These are phyloP conservation scores for Prasinococcaceae sp. DNA, from an alignment of 139 green algal genomes.

Conservation along the genomic window DNA sequence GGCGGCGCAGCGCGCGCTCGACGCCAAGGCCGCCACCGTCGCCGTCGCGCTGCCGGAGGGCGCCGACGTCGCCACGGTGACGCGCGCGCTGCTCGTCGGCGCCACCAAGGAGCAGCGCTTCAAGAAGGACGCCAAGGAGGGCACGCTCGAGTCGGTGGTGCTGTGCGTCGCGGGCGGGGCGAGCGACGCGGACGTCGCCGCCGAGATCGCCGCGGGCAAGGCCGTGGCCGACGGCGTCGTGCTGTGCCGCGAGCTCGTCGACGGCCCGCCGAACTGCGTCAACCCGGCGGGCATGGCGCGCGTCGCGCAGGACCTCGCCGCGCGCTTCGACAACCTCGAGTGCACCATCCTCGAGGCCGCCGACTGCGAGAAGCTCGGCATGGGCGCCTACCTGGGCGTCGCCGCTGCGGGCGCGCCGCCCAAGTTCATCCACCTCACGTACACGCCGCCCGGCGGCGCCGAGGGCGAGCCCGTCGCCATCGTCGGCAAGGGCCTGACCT, in stretches of 20 bases:
- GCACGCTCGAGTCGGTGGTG: neutral
- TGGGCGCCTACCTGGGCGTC: constrained; percentile 92
- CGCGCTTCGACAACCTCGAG: constrained; percentile 36
- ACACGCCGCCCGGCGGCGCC: constrained; percentile 43
- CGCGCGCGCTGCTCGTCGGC: neutral
- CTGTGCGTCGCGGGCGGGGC: no score
- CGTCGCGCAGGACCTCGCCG: neutral
- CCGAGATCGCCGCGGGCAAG: constrained; percentile 16
- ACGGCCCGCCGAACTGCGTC: constrained; percentile 86
- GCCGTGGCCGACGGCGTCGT: constrained; percentile 22
- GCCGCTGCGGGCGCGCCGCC: constrained; percentile 56
- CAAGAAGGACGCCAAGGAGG: neutral
- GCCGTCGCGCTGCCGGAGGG: constrained; percentile 26
- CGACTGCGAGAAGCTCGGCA: constrained; percentile 75
- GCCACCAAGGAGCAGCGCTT: neutral
- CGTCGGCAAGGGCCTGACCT: constrained; percentile 81
- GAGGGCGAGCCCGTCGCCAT: constrained; percentile 39
- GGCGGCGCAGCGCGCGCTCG: neutral
- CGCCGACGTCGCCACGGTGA: neutral
- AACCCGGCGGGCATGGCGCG: constrained; percentile 50
- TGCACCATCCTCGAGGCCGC: constrained; percentile 66
- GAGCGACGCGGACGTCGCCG: neutral
- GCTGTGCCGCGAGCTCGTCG: constrained; percentile 68
- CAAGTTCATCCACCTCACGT: constrained; percentile 96
- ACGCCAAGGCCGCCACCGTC: neutral